Evolutionary conservation across 2,329 filamentous ascomycete species (phyloP).

Genomic region (Seiridium cupressi): DNA sequence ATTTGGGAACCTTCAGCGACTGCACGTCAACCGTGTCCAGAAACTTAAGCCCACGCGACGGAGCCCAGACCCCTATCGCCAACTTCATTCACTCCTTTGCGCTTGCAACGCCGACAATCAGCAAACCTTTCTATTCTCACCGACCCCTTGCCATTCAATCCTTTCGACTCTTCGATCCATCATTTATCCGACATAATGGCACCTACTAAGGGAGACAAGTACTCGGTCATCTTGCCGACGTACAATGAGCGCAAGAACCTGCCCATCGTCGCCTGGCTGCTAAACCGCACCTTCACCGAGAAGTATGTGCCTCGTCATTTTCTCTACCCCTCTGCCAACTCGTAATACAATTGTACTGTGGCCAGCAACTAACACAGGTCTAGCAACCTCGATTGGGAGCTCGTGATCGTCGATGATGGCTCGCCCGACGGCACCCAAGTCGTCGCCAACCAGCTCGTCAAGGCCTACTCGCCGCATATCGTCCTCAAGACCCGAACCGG

Average conservation of each 20-base stretch:
- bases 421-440: slow-evolving; percentile 94
- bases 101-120: slow-evolving; percentile 3
- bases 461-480: slow-evolving; percentile 78
- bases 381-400: slow-evolving; percentile 92
- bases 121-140: slow-evolving; percentile 4
- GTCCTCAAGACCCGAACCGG: slow-evolving; percentile 84
- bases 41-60: slow-evolving; percentile 4
- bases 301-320: slow-evolving; percentile 55
- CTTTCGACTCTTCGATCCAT: not conserved
- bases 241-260: slow-evolving; percentile 99
- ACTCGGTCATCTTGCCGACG: slow-evolving; percentile 95
- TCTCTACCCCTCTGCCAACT: not conserved
- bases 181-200: slow-evolving; percentile 40
- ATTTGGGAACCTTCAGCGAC: not conserved
- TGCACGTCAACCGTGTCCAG: slow-evolving; percentile 6
- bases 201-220: slow-evolving; percentile 65
- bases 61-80: slow-evolving; percentile 1
- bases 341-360: not conserved
- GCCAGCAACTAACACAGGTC: not conserved
- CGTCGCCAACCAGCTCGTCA: slow-evolving; percentile 85
- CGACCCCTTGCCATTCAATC: not conserved
- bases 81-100: slow-evolving; percentile 11
- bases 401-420: slow-evolving; percentile 97
- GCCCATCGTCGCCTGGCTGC: slow-evolving; percentile 90
- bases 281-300: slow-evolving; percentile 88